Conservation (phyloP, 202 grass and related monocot species). For the Alloteropsis angusta region DNA sequence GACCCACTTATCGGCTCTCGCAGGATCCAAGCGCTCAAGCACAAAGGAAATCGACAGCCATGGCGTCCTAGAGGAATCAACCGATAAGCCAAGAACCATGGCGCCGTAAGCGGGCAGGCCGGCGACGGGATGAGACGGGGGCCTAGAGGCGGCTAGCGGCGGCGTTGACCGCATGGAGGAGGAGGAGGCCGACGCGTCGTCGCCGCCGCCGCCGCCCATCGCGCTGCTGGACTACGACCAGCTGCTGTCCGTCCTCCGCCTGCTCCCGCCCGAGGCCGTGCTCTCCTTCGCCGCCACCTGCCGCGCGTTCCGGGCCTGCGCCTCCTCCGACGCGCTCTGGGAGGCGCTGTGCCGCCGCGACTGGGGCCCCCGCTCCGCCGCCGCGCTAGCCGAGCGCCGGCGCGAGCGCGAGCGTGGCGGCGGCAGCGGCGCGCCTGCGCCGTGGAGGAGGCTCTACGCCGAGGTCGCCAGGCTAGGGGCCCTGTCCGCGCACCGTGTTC, state of each 20-base stretch:
- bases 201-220: not conserved
- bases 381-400: conserved; percentile 31
- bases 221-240: conserved; percentile 56
- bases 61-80: not conserved
- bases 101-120: not conserved
- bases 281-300: conserved; percentile 79
- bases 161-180: conserved; percentile 31
- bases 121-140: not conserved
- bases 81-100: not conserved
- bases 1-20: not conserved
- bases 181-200: conserved; percentile 5
- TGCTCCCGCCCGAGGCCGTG: conserved; percentile 62
- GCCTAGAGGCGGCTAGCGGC: not conserved
- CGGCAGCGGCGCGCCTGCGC: conserved; percentile 17
- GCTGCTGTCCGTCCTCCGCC: conserved; percentile 57
- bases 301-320: conserved; percentile 50
- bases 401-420: conserved; percentile 20
- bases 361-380: conserved; percentile 37
- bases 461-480: conserved; percentile 43
- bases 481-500: conserved; percentile 46
- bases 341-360: conserved; percentile 78
- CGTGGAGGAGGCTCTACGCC: conserved; percentile 64
- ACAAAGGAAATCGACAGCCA: not conserved
- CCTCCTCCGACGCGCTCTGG: conserved; percentile 69
- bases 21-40: not conserved